phyloP scores from a whole-genome alignment of 352 stramenopile genomes.

The Pythium phragmitis region DNA sequence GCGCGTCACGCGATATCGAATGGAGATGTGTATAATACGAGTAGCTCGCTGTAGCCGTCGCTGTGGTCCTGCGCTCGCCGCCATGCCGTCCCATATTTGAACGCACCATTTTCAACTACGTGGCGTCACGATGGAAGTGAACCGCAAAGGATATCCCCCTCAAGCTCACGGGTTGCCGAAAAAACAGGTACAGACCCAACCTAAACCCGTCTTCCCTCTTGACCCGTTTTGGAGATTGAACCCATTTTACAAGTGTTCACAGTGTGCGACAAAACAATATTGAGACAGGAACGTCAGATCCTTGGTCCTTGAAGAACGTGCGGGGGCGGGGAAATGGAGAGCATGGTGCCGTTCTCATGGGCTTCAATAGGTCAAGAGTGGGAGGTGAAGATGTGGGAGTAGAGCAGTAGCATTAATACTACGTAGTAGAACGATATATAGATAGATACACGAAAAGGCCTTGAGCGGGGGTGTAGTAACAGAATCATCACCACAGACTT shows the following conservation, averaged over 20 bases:
- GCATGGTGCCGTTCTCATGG: neutral
- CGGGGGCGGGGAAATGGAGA: neutral
- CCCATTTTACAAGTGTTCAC: neutral
- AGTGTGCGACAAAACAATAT: too few species aligned
- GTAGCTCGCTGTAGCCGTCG: neutral
- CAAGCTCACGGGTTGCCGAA: constrained; percentile 1
- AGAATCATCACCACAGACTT: constrained; percentile 17
- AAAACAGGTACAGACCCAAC: neutral
- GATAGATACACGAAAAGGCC: constrained; percentile 13
- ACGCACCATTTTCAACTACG: constrained; percentile 34
- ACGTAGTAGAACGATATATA: constrained; percentile 18
- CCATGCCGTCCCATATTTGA: neutral
- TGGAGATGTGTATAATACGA: neutral
- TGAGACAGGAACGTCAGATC: too few species aligned
- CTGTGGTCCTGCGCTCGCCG: neutral
- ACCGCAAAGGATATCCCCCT: constrained; percentile 27
- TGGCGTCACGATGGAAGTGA: constrained; percentile 25
- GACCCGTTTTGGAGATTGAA: neutral
- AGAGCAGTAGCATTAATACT: constrained; percentile 16
- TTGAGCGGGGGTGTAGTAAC: neutral
- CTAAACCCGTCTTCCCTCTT: neutral
- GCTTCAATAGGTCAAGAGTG: neutral
- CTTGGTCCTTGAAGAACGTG: too few species aligned
- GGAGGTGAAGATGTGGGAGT: neutral
- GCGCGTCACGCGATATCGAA: constrained; percentile 8